Conservation (phyloP, 2,329 filamentous ascomycete genomes). For the Aspergillus oerlinghausenensis region DNA sequence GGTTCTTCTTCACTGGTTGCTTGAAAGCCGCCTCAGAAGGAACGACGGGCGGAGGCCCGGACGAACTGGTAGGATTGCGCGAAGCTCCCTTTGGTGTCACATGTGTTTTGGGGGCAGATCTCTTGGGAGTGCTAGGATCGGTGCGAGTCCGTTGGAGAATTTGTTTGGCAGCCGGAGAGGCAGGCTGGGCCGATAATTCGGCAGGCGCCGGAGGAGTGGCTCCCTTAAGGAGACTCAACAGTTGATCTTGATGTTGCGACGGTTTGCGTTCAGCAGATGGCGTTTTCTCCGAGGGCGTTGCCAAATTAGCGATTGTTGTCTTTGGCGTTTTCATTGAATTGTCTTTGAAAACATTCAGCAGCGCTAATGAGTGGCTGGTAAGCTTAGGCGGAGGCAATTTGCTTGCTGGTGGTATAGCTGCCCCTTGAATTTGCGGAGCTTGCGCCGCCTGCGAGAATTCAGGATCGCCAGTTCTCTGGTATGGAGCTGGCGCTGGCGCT, state of each 20-base stretch:
- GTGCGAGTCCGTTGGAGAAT: slow-evolving; percentile 29
- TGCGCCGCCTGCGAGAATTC: slow-evolving; percentile 39
- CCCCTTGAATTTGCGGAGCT: slow-evolving; percentile 33
- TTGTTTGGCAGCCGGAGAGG: slow-evolving; percentile 29
- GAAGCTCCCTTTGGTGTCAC: slow-evolving; percentile 11
- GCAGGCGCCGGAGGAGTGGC: slow-evolving; percentile 32
- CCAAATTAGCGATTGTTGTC: slow-evolving; percentile 13
- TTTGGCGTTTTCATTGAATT: slow-evolving; percentile 25
- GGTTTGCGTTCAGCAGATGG: slow-evolving; percentile 17
- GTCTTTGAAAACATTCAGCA: slow-evolving; percentile 56
- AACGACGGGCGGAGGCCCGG: slow-evolving; percentile 37
- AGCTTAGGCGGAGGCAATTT: slow-evolving; percentile 56
- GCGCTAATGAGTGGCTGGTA: slow-evolving; percentile 52
- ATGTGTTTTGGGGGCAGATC: slow-evolving; percentile 10
- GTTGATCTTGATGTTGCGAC: slow-evolving; percentile 36
- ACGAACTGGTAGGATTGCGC: slow-evolving; percentile 36
- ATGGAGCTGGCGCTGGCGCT: slow-evolving; percentile 37
- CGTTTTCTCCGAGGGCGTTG: slow-evolving; percentile 11
- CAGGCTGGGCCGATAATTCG: slow-evolving; percentile 45
- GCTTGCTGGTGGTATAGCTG: slow-evolving; percentile 51
- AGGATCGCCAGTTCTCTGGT: slow-evolving; percentile 44
- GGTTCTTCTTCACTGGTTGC: slow-evolving; percentile 19
- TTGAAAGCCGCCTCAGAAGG: slow-evolving; percentile 34
- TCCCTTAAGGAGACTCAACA: slow-evolving; percentile 32
- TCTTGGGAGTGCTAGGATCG: slow-evolving; percentile 11